Evolutionary conservation across 1,284 basidiomycete species (phyloP).

Genomic region (Marasmius tenuissimus): DNA sequence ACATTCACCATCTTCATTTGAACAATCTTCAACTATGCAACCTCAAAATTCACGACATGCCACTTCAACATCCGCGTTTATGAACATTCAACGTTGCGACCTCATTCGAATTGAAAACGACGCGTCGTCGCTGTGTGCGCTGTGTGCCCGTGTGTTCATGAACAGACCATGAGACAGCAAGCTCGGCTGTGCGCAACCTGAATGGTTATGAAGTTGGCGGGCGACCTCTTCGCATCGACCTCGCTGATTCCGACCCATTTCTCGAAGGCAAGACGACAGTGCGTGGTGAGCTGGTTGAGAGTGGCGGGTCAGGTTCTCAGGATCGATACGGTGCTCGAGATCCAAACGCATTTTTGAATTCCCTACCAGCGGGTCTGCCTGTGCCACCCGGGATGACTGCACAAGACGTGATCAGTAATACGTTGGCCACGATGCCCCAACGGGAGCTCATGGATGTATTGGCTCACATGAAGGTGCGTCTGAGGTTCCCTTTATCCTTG

Average conservation of each 20-base stretch:
- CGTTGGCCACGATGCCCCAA: slow-evolving; percentile 83
- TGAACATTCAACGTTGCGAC: not conserved
- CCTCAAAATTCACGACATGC: not conserved
- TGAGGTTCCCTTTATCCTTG: not conserved
- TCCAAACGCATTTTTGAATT: slow-evolving; percentile 56
- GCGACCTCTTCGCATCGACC: slow-evolving; percentile 81
- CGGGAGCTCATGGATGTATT: slow-evolving; percentile 93
- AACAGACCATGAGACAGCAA: slow-evolving; percentile 86
- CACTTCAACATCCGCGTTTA: not conserved
- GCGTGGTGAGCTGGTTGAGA: slow-evolving; percentile 41
- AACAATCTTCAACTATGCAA: not conserved
- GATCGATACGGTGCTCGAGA: slow-evolving; percentile 45
- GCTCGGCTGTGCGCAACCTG: slow-evolving; percentile 83
- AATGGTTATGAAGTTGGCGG: slow-evolving; percentile 83
- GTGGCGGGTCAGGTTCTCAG: slow-evolving; percentile 41
- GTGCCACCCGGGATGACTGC: slow-evolving; percentile 75
- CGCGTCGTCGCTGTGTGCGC: not conserved
- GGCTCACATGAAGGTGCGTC: slow-evolving; percentile 92
- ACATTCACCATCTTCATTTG: slow-evolving; percentile 24
- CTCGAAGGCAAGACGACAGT: slow-evolving; percentile 66
- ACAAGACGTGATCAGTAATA: slow-evolving; percentile 86
- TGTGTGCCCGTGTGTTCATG: not conserved
- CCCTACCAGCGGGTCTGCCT: slow-evolving; percentile 78
- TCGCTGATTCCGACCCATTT: slow-evolving; percentile 63
- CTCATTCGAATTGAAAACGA: not conserved